Base-by-base conservation (phyloP, 345 rosid species). In the Rhizophora mangle region DNA sequence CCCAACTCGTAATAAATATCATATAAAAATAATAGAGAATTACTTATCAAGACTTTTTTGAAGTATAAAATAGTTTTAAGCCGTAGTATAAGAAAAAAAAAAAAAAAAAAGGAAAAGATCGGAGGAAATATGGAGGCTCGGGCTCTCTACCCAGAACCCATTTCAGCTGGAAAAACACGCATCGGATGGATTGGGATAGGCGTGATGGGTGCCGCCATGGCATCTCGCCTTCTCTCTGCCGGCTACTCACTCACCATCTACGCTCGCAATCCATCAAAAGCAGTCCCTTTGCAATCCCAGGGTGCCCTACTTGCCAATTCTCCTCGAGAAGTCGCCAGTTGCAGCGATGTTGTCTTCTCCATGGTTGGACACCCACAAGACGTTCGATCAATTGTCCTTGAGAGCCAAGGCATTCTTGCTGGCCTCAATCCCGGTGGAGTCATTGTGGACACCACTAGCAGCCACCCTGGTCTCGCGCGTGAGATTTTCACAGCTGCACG, bases 181-280 rank as follows among this genome's bases (percentile, higher is more conserved):
- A 72, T 91, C 51, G 97, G 97, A 32, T 93, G 96, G 92, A 89
- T 89, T 36, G 96, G 96, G 26, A 84, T 89, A 72, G 97, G 98
- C 29, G 81, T 89, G 1, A 91, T 89, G 96, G 97, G 98, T 31
- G 84, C 87, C 0, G 86, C 96, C 24, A 89, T 89, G 94, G 97
- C 89, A n/a, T 68, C 92, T 26, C 96, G 85, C 76, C 78, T 93
- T 69, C 84, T 91, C 70, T 64, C 88, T 15, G 87, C 91, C 22
- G 93, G 96, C 60, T 91, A 88, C 76, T 65, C 72, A 5, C 69
- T 91, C 74, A 77, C 88, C 64, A 18, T 88, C 77, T 93, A 86
- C 72, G 89, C 92, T 65, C 96, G 98, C 43, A 70, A 71, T 51
- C 91, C 80, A 1, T 80, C 88, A 2, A 93, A 87, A 47, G 78